phyloP scores from a whole-genome alignment of 2,329 filamentous ascomycete genomes.

The Bisporella sp. region DNA sequence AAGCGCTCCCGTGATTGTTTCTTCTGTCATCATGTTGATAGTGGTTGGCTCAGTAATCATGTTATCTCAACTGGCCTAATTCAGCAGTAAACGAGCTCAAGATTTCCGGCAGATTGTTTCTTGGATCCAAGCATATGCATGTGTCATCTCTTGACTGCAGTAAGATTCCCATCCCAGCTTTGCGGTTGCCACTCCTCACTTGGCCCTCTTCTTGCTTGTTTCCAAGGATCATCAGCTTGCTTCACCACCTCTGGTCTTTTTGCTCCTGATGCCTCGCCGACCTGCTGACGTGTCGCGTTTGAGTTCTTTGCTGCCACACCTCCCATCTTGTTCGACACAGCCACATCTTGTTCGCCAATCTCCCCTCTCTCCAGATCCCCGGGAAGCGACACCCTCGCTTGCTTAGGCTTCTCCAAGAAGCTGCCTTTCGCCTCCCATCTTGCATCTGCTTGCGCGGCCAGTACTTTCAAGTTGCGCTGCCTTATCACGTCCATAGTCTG shows the following conservation, averaged over 20 bases:
- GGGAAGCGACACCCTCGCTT: constrained; percentile 18
- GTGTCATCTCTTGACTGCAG: neutral
- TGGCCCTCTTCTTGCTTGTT: constrained; percentile 44
- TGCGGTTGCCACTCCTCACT: constrained; percentile 47
- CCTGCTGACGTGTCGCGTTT: neutral
- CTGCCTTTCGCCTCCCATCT: constrained; percentile 55
- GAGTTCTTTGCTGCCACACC: neutral
- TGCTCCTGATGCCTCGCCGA: neutral
- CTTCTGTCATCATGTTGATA: no score
- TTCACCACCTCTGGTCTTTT: constrained; percentile 11
- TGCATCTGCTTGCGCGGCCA: constrained; percentile 56
- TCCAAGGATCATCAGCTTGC: constrained; percentile 46
- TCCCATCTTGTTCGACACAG: neutral
- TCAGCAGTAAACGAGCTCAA: no score
- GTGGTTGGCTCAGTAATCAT: no score
- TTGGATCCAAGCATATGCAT: no score
- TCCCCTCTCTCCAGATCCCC: constrained; percentile 4
- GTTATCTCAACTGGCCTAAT: no score
- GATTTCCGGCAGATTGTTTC: no score
- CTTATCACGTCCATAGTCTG: constrained; percentile 47
- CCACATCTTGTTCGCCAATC: neutral
- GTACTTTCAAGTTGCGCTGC: constrained; percentile 43
- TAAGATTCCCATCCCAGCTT: constrained; percentile 22
- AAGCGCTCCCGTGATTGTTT: no score
- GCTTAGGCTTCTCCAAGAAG: constrained; percentile 34